Evolutionary conservation across 371 early-diverging fungal genomes (phyloP), one percentile per base, ranked within the genome.

Genomic region (Chytridium lagenaria): DNA sequence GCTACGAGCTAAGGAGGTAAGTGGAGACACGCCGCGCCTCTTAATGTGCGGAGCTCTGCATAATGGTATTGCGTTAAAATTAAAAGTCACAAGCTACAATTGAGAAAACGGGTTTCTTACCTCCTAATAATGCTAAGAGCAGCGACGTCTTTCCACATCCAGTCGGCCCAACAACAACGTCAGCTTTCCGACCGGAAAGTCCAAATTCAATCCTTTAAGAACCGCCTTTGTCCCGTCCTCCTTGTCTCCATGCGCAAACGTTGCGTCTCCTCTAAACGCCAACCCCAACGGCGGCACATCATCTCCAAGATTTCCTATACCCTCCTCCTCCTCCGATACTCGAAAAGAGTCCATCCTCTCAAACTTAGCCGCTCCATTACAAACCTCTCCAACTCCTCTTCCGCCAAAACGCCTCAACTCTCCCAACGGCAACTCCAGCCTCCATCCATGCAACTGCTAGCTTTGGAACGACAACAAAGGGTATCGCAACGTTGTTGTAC

Each of bases 31-130:
- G 30, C 28, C 28, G 40, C 22, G n/a, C 36, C 57, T 15, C 28
- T 23, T 7, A 71, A 1, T 12, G 71, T 71, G 36, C 51, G 39
- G 15, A 71, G 44, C 52, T 71, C 70, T 69, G 40, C 2, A 63
- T 31, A 10, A 15, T n/a, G n/a, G n/a, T n/a, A n/a, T n/a, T n/a
- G n/a, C n/a, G n/a, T n/a, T n/a, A n/a, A n/a, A 31, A 36, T 16
- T 37, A 34, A 10, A 1, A 26, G 5, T 36, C 15, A 23, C 49
- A 5, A 28, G 23, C 44, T 33, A 23, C 22, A 52, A 31, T 1
- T 16, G 70, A 92, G 51, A n/a, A 87, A 86, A 2, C 89, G 83
- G 74, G 92, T 93, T 12, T 92, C 93, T 40, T 84, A 78, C 26
- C 88, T 83, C 23, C 90, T 84, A 7, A 88, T 78, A 19, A 93